Conservation (phyloP, 2,329 filamentous ascomycete genomes). For the Gnomoniopsis smithogilvyi region DNA sequence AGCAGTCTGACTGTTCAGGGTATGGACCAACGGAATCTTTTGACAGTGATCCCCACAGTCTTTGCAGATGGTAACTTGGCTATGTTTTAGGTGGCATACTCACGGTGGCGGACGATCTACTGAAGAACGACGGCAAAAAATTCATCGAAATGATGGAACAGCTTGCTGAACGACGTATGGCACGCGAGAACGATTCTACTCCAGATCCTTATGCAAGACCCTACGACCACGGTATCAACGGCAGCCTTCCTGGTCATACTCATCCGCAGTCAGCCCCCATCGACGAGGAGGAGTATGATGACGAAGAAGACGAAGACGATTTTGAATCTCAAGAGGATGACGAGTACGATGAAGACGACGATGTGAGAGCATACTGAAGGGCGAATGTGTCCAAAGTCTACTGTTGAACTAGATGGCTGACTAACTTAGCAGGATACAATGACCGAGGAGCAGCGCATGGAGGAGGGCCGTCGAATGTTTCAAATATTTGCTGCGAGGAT, state of each 20-base stretch:
- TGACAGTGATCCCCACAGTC: constrained; percentile 21
- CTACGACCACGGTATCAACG: constrained; percentile 46
- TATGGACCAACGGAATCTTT: constrained; percentile 36
- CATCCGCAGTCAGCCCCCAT: constrained; percentile 72
- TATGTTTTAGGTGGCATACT: constrained; percentile 82
- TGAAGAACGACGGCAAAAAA: constrained; percentile 98
- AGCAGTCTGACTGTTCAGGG: constrained; percentile 94
- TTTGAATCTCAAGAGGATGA: constrained; percentile 57
- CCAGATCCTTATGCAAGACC: constrained; percentile 45
- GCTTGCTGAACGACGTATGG: constrained; percentile 94
- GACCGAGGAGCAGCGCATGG: constrained; percentile 98
- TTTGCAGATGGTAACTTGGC: constrained; percentile 21
- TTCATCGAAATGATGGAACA: constrained; percentile 99
- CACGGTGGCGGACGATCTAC: constrained; percentile 94
- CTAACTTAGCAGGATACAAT: constrained; percentile 74
- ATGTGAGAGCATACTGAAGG: constrained; percentile 5
- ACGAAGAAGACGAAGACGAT: constrained; percentile 55
- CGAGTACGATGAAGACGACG: constrained; percentile 78
- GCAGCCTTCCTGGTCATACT: constrained; percentile 60
- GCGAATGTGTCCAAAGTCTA: background rate
- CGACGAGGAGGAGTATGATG: constrained; percentile 49
- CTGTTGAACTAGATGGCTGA: background rate
- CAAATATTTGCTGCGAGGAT: constrained; percentile 98
- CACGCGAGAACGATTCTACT: constrained; percentile 81
- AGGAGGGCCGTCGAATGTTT: constrained; percentile 97